Conservation (phyloP, 176 grass and related monocot genomes). For the Ensete glaucum region DNA sequence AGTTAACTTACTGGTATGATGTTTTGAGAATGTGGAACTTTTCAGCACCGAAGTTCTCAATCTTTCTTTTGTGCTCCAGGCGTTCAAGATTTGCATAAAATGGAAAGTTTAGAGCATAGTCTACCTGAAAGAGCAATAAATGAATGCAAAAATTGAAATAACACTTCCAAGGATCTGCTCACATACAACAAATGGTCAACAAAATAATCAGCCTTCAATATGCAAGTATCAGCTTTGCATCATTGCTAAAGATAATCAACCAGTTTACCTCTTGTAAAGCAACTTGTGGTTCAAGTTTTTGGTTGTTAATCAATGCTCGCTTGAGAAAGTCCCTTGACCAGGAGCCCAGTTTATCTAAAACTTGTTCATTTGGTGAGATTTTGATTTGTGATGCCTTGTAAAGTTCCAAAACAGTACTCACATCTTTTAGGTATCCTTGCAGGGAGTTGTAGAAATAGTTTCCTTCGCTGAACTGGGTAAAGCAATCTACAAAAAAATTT, state of each 20-base stretch:
- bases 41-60: conserved; percentile 43
- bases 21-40: conserved; percentile 35
- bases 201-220: background rate
- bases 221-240: background rate
- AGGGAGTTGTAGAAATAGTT: conserved; percentile 40
- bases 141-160: background rate
- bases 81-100: conserved; percentile 60
- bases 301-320: conserved; percentile 22
- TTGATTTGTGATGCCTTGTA: conserved; percentile 67
- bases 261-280: conserved; percentile 34
- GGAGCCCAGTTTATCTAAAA: conserved; percentile 49
- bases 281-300: conserved; percentile 4
- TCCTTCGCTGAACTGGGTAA: conserved; percentile 33
- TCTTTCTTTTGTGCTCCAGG: conserved; percentile 62
- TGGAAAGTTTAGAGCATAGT: conserved; percentile 49
- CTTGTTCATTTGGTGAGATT: conserved; percentile 34
- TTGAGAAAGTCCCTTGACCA: conserved; percentile 57
- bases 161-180: background rate
- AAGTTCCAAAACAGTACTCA: conserved; percentile 54
- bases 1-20: conserved; percentile 35
- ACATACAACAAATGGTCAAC: background rate
- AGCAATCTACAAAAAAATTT: conserved; percentile 28
- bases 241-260: background rate
- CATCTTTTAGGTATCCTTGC: conserved; percentile 63
- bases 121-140: conserved; percentile 36